Percentiles rank a stretch among this genome's conserved stretches.
Evolutionary conservation across 768 basidiomycete genomes (phyloP).

Genomic region (Mycena polygramma): DNA sequence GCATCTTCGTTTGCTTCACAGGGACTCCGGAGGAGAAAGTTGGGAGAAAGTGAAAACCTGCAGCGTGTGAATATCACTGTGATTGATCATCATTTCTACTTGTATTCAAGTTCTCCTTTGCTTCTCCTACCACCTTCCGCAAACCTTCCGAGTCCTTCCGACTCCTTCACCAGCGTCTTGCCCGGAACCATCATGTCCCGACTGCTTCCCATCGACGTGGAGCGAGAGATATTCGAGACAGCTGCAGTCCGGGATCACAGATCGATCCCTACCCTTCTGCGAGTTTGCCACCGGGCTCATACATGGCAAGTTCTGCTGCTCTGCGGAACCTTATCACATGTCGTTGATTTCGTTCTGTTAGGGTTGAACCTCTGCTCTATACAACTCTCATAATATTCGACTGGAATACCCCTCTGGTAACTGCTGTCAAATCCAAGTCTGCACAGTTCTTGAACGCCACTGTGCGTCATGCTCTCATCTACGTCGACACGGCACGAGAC

Average conservation of each 20-base stretch:
- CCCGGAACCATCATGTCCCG: no score
- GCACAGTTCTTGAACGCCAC: background rate
- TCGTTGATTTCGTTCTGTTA: background rate
- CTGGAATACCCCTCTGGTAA: background rate
- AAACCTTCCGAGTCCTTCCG: no score
- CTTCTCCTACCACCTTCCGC: no score
- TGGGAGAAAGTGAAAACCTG: no score
- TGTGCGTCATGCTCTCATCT: background rate
- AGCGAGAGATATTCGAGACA: constrained; percentile 7
- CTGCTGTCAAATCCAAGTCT: background rate
- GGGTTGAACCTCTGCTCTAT: constrained; percentile 6
- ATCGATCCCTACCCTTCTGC: background rate
- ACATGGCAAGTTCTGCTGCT: constrained; percentile 1
- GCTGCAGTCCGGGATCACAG: background rate
- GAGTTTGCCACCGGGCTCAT: constrained; percentile 7
- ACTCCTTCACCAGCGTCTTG: no score
- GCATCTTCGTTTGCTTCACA: no score
- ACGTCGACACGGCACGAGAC: no score
- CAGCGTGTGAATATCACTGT: no score
- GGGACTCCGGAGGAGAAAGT: no score
- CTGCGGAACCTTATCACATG: no score
- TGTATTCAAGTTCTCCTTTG: no score
- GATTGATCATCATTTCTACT: no score
- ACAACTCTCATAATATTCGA: background rate
- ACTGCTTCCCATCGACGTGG: background rate